Conservation (phyloP, 495 filamentous ascomycete species). For the Penicillium nucicola region DNA sequence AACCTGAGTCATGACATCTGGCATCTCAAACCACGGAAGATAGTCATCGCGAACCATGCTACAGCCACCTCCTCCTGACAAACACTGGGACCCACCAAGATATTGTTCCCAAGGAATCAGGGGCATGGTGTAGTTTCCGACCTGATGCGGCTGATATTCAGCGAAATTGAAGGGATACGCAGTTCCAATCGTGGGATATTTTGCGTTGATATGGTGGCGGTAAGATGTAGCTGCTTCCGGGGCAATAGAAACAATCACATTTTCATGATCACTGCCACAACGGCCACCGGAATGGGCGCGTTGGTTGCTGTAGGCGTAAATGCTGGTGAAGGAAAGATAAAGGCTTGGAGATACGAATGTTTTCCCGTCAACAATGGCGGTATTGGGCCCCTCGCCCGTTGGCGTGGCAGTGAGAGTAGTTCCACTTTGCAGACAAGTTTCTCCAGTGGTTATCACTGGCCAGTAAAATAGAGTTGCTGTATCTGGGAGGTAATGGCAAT, state of each 20-base stretch:
- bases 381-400: constrained; percentile 15
- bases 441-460: constrained; percentile 23
- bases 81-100: constrained; percentile 22
- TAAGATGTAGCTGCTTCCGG: constrained; percentile 13
- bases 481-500: constrained; percentile 24
- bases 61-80: constrained; percentile 10
- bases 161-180: constrained; percentile 25
- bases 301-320: constrained; percentile 23
- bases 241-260: constrained; percentile 16
- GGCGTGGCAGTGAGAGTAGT: constrained; percentile 16
- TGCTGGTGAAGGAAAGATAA: constrained; percentile 26
- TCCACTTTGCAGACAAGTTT: constrained; percentile 22
- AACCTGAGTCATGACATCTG: constrained; percentile 6
- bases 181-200: constrained; percentile 17
- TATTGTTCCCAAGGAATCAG: constrained; percentile 25
- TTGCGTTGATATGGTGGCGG: constrained; percentile 22
- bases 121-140: constrained; percentile 17
- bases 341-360: constrained; percentile 22
- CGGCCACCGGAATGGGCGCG: constrained; percentile 15
- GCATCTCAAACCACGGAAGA: constrained; percentile 1
- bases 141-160: constrained; percentile 19
- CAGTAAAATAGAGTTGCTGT: constrained; percentile 30
- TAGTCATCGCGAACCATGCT: constrained; percentile 25
- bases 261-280: constrained; percentile 18
- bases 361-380: constrained; percentile 18